Evolutionary conservation across 257 asterid species (phyloP), one percentile per base, ranked within the genome.

Genomic region (Solanum infundibuliforme): DNA sequence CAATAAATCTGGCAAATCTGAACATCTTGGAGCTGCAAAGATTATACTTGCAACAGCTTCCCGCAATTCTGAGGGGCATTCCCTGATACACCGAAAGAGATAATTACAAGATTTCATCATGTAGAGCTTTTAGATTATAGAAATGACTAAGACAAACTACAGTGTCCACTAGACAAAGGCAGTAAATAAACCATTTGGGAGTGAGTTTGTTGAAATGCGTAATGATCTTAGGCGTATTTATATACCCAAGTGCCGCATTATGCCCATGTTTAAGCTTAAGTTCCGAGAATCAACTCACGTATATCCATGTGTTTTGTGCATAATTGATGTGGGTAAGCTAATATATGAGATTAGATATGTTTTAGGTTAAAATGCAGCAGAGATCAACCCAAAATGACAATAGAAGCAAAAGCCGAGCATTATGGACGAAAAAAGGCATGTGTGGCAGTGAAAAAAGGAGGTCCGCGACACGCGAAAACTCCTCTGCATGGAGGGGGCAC

Each of bases 41-140:
- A 97, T 95, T 85, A 97, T 95, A 95, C 98, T 95, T 62, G 99
- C 98, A 72, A 97, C 96, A 83, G 98, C 98, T 95, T 95, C 99
- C 84, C 75, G 92, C 89, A 97, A 86, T 86, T 97, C 99, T 41
- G 90, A 86, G 20, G 99, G 98, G 90, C 98, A 97, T 90, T 95
- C 99, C 90, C 99, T 97, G 92, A 90, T 86, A 74, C 87, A 82
- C 71, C 75, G 1, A 81, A 91, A 85, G 29, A 87, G 14, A 89
- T n/a, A 74, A 35, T 29, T 88, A 82, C 35, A 88, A 39, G 41
- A 58, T 65, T 60, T 73, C 62, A 77, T 11, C 76, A 43, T 25
- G 73, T 29, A 77, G 12, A 35, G 65, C n/a, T 82, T 82, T 82
- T 48, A 48, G 43, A 23, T 48, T 48, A 82, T 20, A 31, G 43